Evolutionary conservation across 768 basidiomycete species (phyloP), one percentile per base, ranked within the genome.

Genomic region (Mycena amicta): DNA sequence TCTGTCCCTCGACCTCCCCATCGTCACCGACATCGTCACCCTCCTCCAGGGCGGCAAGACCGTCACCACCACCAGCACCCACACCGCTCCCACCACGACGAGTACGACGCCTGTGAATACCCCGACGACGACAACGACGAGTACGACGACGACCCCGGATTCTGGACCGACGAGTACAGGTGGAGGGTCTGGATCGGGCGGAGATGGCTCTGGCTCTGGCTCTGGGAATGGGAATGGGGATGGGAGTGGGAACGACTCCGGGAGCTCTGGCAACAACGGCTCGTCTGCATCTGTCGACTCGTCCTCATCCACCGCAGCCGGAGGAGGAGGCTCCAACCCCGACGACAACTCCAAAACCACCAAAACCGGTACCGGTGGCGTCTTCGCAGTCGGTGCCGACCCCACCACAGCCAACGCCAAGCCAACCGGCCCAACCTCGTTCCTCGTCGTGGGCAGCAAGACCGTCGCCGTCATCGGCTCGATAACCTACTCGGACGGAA

Each of bases 1-100:
- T 31, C 64, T 78, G 2, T 70, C 77, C 29, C 59, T 77, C 15
- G 72, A 77, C 6, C 65, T 81, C 33, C 78, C 82, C 2, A 49
- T 82, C 27, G 63, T 79, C 28, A 67, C 68, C n/a, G 70, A 74
- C 2, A 28, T 83, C 18, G 52, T 77, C 33, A 70, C 59, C 22
- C 68, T 77, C 23, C 26, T 82, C 29, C 37, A 80, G 26, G 70
- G 66, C 25, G 70, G 67, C 12, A 63, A 16, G 18, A 59, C 27
- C n/a, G 27, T 20, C 41, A 52, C 60, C 4, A 33, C 62, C 11
- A 57, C 67, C 37, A 45, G 59, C 8, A 33, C 67, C 27, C 52
- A 65, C 22, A 54, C 68, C 27, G 56, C 62, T 3, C 23, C 64
- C 16, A 54, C 68, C 6, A 22, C 62, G 11, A n/a, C n/a, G 3